Base-by-base conservation (phyloP, 2,329 filamentous ascomycete species). In the Neophaeococcomyces mojaviensis region DNA sequence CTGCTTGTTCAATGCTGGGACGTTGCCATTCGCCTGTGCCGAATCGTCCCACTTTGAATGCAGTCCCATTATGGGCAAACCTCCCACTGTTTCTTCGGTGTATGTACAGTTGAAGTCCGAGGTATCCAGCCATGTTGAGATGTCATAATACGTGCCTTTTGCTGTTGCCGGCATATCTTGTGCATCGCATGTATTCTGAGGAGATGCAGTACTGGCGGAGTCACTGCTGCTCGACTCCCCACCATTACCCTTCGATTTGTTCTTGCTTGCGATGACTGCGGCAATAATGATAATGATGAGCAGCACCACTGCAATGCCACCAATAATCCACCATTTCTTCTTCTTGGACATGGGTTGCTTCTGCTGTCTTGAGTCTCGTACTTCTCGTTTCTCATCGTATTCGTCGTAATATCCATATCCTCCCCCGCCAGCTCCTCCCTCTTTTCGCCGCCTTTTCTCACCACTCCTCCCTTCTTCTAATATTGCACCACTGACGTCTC, bases 101-200 rank as follows among this genome's bases (percentile, higher is more conserved):
- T 94, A 98, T 0, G 92, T 97, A 50, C 90, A 77, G 61, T 98
- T 98, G 71, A 97, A 95, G 59, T 89, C 88, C 0, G 74, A 77
- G 0, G 89, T 96, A 56, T 94, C 84, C 55, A 85, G 84, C 92
- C 92, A 98, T 2, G 83, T 81, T 64, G 88, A 94, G 0, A 92
- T 92, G 60, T 98, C 89, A 16, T 95, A 73, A 52, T 85, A 82
- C 2, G 84, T 86, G 12, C 81, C 87, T 63, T 78, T 81, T 58
- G 79, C 88, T 50, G 73, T 73, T 47, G 69, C 67, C 30, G 85
- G 85, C 40, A 86, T 77, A 47, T 72, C 75, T 53, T 69, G 67
- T 20, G 72, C 69, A 43, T 75, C 72, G 44, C 79, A 57, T 9
- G 46, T 69, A 19, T 71, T 71, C 50, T 71, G 64, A 3, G 86